Base-by-base conservation (phyloP, 345 rosid genomes). In the Leavenworthia alabamica region DNA sequence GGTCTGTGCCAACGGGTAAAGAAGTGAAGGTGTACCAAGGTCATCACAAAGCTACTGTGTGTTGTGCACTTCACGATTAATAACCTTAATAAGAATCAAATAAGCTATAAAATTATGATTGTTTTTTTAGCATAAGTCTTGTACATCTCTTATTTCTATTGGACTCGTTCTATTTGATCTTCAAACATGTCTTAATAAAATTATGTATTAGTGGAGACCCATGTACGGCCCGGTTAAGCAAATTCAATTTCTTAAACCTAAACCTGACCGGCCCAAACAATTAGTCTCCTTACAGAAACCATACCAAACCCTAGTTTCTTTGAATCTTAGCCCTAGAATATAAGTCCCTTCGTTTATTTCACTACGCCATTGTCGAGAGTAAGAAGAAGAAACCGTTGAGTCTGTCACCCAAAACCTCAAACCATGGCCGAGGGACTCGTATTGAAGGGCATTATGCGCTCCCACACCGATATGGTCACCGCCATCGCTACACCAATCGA, bases 391-490 rank as follows among this genome's bases (percentile, higher is more conserved):
- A 71, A 31, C 48, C 11, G 8, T 27, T 43, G 47, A 27, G 39
- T 29, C 50, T 54, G 40, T 53, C 49, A 12, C 39, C 35, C 3
- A 23, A 23, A 28, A 16, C 43, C 60, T 39, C 55, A 5, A 66
- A 54, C 22, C 33, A 89, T 86, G 91, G 84, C 95, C 2, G 99
- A 89, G 50, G 78, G 76, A 40, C 78, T 93, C 53, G 79, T 83
- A 13, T 83, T 94, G 17, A 80, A 80, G 33, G 97, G 96, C 70
- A 94, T 88, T 31, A 81, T 94, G 96, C 77, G 90, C 37, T 87
- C 96, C 65, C 99, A 94, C 76, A 86, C 99, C 52, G 99, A 94
- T 60, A 78, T 80, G 80, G 90, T 94, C 17, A 94, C 99, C 2
- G 99, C 97, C 33, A 88, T 94, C 54, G 99, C 99, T 22, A 73